Evolutionary conservation across 2,329 filamentous ascomycete species (phyloP), one percentile per base, ranked within the genome.

Genomic region (Calonectria montana): DNA sequence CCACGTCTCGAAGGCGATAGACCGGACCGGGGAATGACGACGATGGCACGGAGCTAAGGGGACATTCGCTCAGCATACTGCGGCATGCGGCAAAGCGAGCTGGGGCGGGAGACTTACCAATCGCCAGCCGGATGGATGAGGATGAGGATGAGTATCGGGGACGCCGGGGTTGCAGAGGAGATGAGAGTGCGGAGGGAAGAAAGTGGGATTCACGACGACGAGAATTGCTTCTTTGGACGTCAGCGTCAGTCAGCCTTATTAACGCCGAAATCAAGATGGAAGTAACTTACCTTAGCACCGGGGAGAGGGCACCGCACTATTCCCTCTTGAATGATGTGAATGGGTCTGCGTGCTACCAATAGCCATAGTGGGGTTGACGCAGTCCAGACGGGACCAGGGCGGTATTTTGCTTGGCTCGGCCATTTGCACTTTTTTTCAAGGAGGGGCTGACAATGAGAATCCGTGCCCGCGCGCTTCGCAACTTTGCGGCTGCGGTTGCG

Each of bases 191-290:
- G 27, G 53, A 63, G 48, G 27, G 45, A 63, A 43, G 37, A 43
- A 55, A 61, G 31, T 43, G 57, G 59, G 67, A 73, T 71, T 71
- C 59, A 68, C 68, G 59, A 70, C 39, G 50, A 67, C 65, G 37
- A 53, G 57, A 47, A 41, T 65, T 65, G 37, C 23, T 61, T 63
- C 48, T 65, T 31, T 43, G 59, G 47, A 67, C 69, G 69, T 71
- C 69, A 71, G 69, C 69, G 64, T 48, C 64, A 53, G 71, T 67
- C 67, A 67, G 70, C 67, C 67, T 65, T 69, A 69, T 67, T 69
- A 69, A 72, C 67, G 71, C 71, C 47, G 67, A 61, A 64, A 16
- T 66, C 59, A 27, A 67, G 69, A 67, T 67, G 69, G 64, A 71
- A 27, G 69, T 67, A 64, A 61, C 48, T 65, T 21, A 47, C 37